A percentile compares a stretch with the other conserved stretches of the same genome.
Conservation (phyloP, 768 basidiomycete species). For the Trametes maxima region DNA sequence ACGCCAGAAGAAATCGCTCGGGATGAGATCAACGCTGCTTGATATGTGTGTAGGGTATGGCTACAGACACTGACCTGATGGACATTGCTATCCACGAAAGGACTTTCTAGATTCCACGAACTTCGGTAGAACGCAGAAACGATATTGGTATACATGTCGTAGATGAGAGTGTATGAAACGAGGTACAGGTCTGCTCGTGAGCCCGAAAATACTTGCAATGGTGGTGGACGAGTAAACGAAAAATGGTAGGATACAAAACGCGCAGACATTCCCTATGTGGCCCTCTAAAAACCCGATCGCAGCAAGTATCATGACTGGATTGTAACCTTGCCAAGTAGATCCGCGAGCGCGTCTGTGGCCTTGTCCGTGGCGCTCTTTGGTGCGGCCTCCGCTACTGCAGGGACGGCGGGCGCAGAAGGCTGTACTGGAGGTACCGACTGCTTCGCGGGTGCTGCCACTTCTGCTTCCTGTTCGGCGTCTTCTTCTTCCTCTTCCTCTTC, state of each 20-base stretch:
- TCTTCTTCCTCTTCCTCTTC: constrained; percentile 78
- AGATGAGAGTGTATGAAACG: constrained; percentile 9
- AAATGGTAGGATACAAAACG: constrained; percentile 20
- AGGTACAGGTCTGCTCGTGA: constrained; percentile 5
- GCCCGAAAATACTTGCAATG: constrained; percentile 1
- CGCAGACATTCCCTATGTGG: constrained; percentile 1
- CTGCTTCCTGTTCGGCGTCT: constrained; percentile 54
- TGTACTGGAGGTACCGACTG: constrained; percentile 32
- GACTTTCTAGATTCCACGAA: not conserved
- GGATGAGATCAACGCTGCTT: not conserved
- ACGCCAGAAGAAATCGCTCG: constrained; percentile 26
- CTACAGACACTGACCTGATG: not conserved
- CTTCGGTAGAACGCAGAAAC: not conserved
- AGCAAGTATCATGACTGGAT: constrained; percentile 17
- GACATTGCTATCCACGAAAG: not conserved
- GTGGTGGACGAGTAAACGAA: not conserved
- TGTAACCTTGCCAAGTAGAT: constrained; percentile 66
- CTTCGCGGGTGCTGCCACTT: constrained; percentile 41
- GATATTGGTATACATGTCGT: constrained; percentile 20
- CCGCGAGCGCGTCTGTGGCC: constrained; percentile 60
- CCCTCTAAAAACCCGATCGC: constrained; percentile 8
- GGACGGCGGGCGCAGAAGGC: constrained; percentile 1
- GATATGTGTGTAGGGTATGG: not conserved
- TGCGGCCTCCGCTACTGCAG: constrained; percentile 8
- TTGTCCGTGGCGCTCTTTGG: constrained; percentile 35